Evolutionary conservation across 163 green algal genomes (phyloP).

Genomic region (Chloroidium sp.): DNA sequence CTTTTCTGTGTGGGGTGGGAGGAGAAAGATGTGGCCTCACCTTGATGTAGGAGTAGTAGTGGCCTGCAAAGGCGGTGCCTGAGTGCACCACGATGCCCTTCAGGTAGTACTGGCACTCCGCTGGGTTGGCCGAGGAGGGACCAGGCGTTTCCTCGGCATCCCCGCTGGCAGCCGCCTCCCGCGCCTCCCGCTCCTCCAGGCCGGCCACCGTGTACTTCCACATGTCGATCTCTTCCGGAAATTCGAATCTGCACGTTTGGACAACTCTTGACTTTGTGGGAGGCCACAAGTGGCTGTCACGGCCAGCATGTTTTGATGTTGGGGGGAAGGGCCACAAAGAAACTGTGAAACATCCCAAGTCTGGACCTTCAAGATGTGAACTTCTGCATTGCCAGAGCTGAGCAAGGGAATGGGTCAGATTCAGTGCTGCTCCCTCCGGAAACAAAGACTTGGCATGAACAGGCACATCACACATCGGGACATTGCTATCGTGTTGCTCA

Average conservation of each 20-base stretch:
- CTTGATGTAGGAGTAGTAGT: slow-evolving; percentile 79
- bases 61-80: slow-evolving; percentile 69
- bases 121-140: background rate
- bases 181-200: slow-evolving; percentile 40
- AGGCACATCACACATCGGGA: background rate
- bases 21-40: slow-evolving; percentile 21
- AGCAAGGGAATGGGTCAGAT: too few relatives aligned
- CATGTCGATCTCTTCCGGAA: slow-evolving; percentile 74
- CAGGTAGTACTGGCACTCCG: slow-evolving; percentile 49
- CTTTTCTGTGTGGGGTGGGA: background rate
- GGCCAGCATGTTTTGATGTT: too few relatives aligned
- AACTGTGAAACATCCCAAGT: too few relatives aligned
- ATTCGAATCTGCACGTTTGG: slow-evolving; percentile 64
- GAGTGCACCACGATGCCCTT: slow-evolving; percentile 72
- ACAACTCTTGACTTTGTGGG: too few relatives aligned
- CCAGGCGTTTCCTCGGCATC: background rate
- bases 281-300: too few relatives aligned
- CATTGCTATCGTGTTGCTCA: background rate
- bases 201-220: slow-evolving; percentile 71
- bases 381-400: too few relatives aligned
- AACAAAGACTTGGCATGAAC: background rate
- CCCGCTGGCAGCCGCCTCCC: slow-evolving; percentile 1
- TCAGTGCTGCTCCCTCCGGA: background rate
- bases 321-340: too few relatives aligned
- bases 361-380: too few relatives aligned